Evolutionary conservation across 768 basidiomycete genomes (phyloP), one percentile per base, ranked within the genome.

Genomic region (Macrolepiota fuliginosa): DNA sequence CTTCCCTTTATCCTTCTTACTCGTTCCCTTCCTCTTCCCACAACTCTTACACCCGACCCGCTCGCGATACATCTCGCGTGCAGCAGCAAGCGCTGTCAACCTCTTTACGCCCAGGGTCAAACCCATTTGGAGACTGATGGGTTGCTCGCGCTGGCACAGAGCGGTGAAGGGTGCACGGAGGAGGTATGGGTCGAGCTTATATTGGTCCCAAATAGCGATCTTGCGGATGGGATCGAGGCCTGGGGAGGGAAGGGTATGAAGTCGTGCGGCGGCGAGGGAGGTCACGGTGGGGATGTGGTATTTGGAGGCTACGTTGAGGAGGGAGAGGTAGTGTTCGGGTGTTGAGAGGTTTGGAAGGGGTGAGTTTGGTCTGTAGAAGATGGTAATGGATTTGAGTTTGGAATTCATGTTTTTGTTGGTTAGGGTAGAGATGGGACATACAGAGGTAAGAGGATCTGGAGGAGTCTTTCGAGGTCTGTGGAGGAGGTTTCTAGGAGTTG

Each of bases 161-260:
- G 64, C 63, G 35, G 70, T 68, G 42, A 73, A 74, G 7, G 73
- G 67, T 11, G 73, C 64, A n/a, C 67, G 63, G 52, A 74, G 61
- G 7, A 70, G 66, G 42, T 68, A 62, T 36, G 72, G 63, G 49
- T 76, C 71, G 37, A 75, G 71, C 51, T 71, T 70, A 55, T 73
- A 76, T 65, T 72, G 69, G 13, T 75, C 71, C 74, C 74, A 75
- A 10, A 76, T 73, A 6, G 72, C 70, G 24, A 75, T 73, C 53
- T 73, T 73, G 46, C 72, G 69, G 13, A 76, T 66, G 27, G 73
- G 73, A 36, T 74, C 73, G 51, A 76, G 68, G 36, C 57, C 49
- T 5, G 57, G 57, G 1, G 25, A n/a, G 19, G 70, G 63, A 10
- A 70, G 67, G 29, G 66, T 62, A 50, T 72, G 67, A 3, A 74